Evolutionary conservation across 306 rosid genomes (phyloP), one percentile per base, ranked within the genome.

Genomic region (Alnus rubra): DNA sequence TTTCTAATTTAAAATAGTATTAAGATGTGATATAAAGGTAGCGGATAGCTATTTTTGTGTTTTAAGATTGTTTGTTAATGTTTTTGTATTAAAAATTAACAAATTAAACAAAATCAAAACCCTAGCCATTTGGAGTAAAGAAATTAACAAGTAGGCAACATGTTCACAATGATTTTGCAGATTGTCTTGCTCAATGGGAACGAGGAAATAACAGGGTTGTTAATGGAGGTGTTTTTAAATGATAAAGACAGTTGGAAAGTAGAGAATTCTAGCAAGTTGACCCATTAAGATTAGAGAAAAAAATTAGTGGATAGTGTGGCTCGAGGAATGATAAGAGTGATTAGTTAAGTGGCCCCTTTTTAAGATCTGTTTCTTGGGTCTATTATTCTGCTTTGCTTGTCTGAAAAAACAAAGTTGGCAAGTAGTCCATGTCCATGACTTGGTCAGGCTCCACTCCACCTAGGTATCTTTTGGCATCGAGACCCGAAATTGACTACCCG

Each of bases 401-500:
- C 13, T 69, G 45, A 14, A 59, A 48, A 83, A 50, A 69, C 51
- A 71, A 72, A 67, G 74, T 69, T 78, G 74, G 71, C 73, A 19
- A 44, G 8, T 16, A 19, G 23, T 44, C 23, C 16, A 5, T 18
- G 51, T 39, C 44, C 71, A 73, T 16, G 76, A 74, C 71, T 54
- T 71, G 28, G 78, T 53, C 84, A 45, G 69, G 45, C 78, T 44
- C 28, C 73, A 54, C 55, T 31, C 49, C 44, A 45, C 31, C 16
- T 73, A 42, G 81, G 63, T 74, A 1, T n/a, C 51, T 39, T 3
- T 83, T 65, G 73, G 86, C 86, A 86, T 89, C 86, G 91, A 89
- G 88, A 84, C 93, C 91, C 80, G 78, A 79, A 87, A 86, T 87
- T 82, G 83, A 76, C 84, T 59, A 11, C 56, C 77, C 80, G 76